phyloP scores from a whole-genome alignment of 2,329 filamentous ascomycete genomes.

The Exserohilum rostratum region DNA sequence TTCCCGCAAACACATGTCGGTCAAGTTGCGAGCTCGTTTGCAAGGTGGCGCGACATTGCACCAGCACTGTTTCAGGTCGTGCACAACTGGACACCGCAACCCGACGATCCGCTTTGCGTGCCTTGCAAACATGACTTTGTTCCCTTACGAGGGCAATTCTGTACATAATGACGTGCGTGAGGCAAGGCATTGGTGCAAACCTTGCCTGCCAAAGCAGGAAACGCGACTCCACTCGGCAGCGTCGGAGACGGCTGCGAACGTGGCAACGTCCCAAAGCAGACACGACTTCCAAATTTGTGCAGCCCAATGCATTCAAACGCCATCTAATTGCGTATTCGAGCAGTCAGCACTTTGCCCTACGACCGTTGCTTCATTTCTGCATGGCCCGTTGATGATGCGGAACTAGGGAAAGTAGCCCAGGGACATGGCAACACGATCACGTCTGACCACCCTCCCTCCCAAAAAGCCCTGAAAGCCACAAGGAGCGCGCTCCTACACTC shows the following conservation, averaged over 20 bases:
- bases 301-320: neutral
- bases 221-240: slow-evolving; percentile 5
- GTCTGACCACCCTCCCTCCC: slow-evolving; percentile 1
- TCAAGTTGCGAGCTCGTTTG: slow-evolving; percentile 2
- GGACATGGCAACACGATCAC: slow-evolving; percentile 1
- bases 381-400: slow-evolving; percentile 3
- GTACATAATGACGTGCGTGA: slow-evolving; percentile 13
- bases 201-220: slow-evolving; percentile 6
- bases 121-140: neutral
- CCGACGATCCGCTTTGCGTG: slow-evolving; percentile 1
- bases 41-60: slow-evolving; percentile 8
- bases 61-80: slow-evolving; percentile 15
- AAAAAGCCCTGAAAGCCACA: neutral
- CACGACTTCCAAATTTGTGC: neutral
- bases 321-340: neutral
- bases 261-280: neutral
- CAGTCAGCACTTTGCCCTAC: slow-evolving; percentile 8
- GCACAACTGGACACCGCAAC: slow-evolving; percentile 4
- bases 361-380: slow-evolving; percentile 10
- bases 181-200: slow-evolving; percentile 4
- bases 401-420: slow-evolving; percentile 2
- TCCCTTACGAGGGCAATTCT: slow-evolving; percentile 4
- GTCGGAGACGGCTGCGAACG: slow-evolving; percentile 1
- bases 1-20: slow-evolving; percentile 4
- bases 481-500: slow-evolving; percentile 2